These are phyloP conservation scores for Lentithecium fluviatile DNA, from an alignment of 495 filamentous ascomycete genomes.

Conservation along the genomic window DNA sequence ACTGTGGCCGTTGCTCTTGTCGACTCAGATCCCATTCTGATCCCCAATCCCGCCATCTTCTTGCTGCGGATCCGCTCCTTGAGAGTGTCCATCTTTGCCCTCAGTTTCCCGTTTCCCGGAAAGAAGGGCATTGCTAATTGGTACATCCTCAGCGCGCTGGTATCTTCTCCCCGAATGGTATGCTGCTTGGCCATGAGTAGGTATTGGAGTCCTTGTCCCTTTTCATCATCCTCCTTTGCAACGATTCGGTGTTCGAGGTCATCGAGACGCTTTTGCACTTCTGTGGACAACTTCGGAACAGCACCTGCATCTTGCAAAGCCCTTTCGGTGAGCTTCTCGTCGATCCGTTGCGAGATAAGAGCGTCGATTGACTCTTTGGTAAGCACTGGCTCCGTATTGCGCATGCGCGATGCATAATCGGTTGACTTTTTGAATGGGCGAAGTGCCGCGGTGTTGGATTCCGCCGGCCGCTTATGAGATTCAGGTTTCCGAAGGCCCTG, in stretches of 20 bases:
- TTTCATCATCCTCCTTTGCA: constrained; percentile 63
- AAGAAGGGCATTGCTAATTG: constrained; percentile 81
- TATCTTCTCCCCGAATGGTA: constrained; percentile 74
- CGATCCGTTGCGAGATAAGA: constrained; percentile 86
- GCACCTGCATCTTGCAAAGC: constrained; percentile 45
- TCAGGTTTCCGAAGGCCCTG: constrained; percentile 45
- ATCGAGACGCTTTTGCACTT: constrained; percentile 77
- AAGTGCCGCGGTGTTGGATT: constrained; percentile 10
- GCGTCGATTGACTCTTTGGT: constrained; percentile 83
- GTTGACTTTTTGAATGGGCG: constrained; percentile 39
- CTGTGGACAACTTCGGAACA: constrained; percentile 63
- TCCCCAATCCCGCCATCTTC: constrained; percentile 35
- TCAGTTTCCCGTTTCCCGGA: constrained; percentile 78
- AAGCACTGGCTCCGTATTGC: constrained; percentile 45
- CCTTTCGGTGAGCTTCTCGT: constrained; percentile 77
- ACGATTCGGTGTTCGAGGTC: constrained; percentile 82
- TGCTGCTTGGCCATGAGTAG: constrained; percentile 91
- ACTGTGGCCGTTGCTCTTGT: background rate
- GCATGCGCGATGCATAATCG: constrained; percentile 33
- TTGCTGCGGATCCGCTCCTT: constrained; percentile 58
- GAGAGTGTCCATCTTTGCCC: constrained; percentile 70
- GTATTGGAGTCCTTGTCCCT: constrained; percentile 74
- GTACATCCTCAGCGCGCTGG: constrained; percentile 80
- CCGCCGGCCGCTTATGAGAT: constrained; percentile 26
- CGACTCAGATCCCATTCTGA: too few relatives aligned